A percentile compares a stretch with the other conserved stretches of the same genome.
Evolutionary conservation across 2,329 filamentous ascomycete genomes (phyloP).

Genomic region (Fusarium sp.): DNA sequence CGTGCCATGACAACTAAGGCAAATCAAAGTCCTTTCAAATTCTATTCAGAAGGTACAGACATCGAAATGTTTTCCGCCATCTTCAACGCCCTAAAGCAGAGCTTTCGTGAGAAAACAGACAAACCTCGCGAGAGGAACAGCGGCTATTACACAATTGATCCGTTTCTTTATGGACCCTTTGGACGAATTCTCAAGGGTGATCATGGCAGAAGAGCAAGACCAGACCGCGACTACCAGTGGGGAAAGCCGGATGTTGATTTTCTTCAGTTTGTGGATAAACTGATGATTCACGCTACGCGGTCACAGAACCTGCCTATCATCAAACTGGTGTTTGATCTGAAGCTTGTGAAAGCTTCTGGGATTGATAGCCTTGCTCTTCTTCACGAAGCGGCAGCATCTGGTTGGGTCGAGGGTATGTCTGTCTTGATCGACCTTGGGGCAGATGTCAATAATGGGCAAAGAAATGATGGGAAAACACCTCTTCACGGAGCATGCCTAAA

Average conservation of each 20-base stretch:
- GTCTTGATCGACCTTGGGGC: neutral
- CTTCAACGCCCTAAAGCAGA: neutral
- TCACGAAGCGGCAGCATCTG: neutral
- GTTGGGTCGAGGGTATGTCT: neutral
- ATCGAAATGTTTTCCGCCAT: neutral
- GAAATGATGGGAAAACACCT: accelerated
- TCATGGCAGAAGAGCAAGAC: neutral
- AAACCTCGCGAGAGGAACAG: neutral
- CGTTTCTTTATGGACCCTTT: neutral
- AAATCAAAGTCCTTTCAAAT: neutral
- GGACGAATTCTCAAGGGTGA: neutral
- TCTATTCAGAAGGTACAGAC: neutral
- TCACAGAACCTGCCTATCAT: neutral
- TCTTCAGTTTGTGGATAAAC: neutral
- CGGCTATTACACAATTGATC: neutral
- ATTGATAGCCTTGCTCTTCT: neutral
- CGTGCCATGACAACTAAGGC: neutral
- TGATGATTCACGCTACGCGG: neutral
- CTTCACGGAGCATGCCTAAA: neutral
- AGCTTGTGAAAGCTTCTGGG: neutral
- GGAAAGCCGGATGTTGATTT: neutral
- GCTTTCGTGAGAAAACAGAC: neutral
- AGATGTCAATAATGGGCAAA: neutral
- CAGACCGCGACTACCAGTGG: neutral
- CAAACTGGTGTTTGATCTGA: neutral